phyloP scores from a whole-genome alignment of 2,329 filamentous ascomycete species.

The Trichophyton benhamiae region DNA sequence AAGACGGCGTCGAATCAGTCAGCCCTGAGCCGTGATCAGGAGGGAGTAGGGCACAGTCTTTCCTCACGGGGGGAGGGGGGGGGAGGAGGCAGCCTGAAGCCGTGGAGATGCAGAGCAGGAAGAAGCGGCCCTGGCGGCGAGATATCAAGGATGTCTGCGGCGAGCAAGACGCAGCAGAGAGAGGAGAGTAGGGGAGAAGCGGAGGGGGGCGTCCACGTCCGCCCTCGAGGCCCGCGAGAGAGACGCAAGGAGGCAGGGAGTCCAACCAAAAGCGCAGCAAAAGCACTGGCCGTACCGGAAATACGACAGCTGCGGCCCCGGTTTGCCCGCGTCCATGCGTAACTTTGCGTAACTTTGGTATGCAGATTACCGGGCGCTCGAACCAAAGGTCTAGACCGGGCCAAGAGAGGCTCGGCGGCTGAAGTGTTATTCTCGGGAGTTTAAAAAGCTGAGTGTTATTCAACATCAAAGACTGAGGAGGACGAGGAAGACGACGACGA shows the following conservation, averaged over 20 bases:
- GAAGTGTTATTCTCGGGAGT: too few relatives aligned
- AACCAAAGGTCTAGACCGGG: background rate
- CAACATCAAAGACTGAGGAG: too few relatives aligned
- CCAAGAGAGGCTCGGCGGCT: background rate
- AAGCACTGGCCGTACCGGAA: background rate
- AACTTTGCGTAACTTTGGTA: constrained; percentile 3
- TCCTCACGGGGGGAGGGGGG: background rate
- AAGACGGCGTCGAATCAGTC: background rate
- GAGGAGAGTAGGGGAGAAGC: background rate
- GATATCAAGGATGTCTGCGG: too few relatives aligned
- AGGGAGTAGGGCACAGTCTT: constrained; percentile 2
- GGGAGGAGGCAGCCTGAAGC: background rate
- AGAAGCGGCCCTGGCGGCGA: too few relatives aligned
- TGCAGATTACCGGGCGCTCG: background rate
- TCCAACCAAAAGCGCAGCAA: background rate
- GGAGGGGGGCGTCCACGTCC: background rate
- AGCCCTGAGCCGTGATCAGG: background rate
- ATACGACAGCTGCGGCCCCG: background rate
- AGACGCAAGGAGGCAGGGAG: background rate
- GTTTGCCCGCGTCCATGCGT: constrained; percentile 1
- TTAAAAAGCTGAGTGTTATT: too few relatives aligned
- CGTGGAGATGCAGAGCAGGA: too few relatives aligned
- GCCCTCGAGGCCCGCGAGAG: background rate
- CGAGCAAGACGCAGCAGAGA: background rate
- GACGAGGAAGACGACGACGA: too few relatives aligned